Evolutionary conservation across 208 protist genomes (phyloP), one percentile per base, ranked within the genome.

Genomic region (Crithidia bombi): DNA sequence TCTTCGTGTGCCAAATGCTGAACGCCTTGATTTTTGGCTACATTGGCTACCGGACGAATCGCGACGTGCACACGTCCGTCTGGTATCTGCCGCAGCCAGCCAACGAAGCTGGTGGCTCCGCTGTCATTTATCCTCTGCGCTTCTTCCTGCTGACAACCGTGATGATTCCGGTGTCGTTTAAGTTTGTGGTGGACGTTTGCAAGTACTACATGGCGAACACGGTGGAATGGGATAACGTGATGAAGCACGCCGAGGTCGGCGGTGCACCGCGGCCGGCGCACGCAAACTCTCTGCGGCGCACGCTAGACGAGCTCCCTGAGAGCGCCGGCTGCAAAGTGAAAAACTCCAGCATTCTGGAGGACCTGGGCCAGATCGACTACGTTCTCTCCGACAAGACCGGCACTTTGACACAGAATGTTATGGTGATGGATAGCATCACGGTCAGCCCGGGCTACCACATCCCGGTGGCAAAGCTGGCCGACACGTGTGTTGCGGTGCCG

Each of bases 111-210:
- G 57, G 35, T 5, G 69, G 52, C 25, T 59, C 88, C 7, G 76
- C 88, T 9, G 3, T 96, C 14, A 92, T 98, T 33, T 98, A 98
- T 69, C 83, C 92, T 11, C 69, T 98, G 21, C 90, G 96, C 35
- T 98, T 98, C 55, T 94, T 98, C 44, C 82, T 99, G 5, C 72
- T 99, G 3, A 98, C 91, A n/a, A 97, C 93, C n/a, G 89, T 97
- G 17, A 98, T 99, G 86, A 99, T 99, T 47, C 98, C 98, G 9
- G 92, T 99, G 15, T 98, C 95, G 23, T 95, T 99, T 58, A 98
- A 99, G 72, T 97, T 98, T 57, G 95, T 94, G 30, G 79, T 98
- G 14, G 96, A 98, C 78, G 89, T 98, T 54, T 93, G 81, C 49
- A 98, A 98, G 80, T 97, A 98, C 64, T 89, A 93, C 65, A 98